Evolutionary conservation across 2,329 filamentous ascomycete species (phyloP).

Genomic region (Epicoccum sorghinum): DNA sequence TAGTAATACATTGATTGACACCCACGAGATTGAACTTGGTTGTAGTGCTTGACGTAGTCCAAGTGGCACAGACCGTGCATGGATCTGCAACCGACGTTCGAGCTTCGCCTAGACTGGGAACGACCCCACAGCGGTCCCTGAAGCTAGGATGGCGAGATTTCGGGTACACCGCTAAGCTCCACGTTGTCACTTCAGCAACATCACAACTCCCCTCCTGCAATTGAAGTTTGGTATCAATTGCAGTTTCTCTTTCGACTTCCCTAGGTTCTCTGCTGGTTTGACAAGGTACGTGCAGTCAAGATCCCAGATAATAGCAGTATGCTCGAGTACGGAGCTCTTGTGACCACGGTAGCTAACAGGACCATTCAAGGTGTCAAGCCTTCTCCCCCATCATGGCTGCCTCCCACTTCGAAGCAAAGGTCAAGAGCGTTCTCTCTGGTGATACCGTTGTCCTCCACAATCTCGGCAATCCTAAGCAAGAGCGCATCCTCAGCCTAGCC

Average conservation of each 20-base stretch:
- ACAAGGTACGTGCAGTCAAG: constrained; percentile 10
- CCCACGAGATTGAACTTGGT: neutral
- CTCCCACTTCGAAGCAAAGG: constrained; percentile 54
- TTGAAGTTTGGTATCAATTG: constrained; percentile 24
- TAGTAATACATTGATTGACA: constrained; percentile 8
- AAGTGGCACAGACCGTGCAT: constrained; percentile 4
- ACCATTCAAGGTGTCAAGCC: constrained; percentile 12
- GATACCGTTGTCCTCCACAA: constrained; percentile 88
- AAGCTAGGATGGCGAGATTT: constrained; percentile 21
- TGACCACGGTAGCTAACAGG: constrained; percentile 16
- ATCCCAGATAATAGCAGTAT: neutral
- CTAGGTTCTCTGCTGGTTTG: constrained; percentile 15
- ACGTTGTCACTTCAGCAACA: constrained; percentile 19
- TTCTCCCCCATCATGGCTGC: constrained; percentile 34
- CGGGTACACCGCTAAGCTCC: constrained; percentile 18
- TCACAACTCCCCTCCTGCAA: constrained; percentile 16
- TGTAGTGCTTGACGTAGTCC: neutral
- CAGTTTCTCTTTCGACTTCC: constrained; percentile 13
- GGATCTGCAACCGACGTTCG: constrained; percentile 21
- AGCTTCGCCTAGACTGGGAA: constrained; percentile 19
- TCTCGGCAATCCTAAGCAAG: constrained; percentile 78
- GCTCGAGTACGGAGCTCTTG: constrained; percentile 6
- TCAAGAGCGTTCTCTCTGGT: constrained; percentile 93
- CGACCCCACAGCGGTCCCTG: constrained; percentile 23
- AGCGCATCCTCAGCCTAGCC: constrained; percentile 87